phyloP scores from a whole-genome alignment of 2,329 filamentous ascomycete genomes.

The Ophiostoma angusticollis region DNA sequence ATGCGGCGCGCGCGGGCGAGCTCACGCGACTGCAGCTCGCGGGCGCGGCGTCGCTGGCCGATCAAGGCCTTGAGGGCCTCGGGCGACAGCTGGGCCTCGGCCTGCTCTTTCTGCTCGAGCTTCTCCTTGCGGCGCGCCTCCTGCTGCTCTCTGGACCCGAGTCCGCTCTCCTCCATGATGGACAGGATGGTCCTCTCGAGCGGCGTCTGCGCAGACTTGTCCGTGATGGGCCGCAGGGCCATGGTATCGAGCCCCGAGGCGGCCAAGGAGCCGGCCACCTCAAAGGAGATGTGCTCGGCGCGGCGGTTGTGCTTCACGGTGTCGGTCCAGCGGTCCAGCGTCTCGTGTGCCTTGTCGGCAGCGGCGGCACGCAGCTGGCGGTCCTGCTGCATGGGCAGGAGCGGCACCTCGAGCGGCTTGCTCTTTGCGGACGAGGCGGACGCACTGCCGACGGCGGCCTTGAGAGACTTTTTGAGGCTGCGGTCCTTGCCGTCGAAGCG shows the following conservation, averaged over 20 bases:
- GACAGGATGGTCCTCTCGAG: constrained; percentile 75
- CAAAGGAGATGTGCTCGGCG: constrained; percentile 83
- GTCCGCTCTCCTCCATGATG: constrained; percentile 81
- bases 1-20: constrained; percentile 80
- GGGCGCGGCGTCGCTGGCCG: constrained; percentile 61
- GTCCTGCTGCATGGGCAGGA: constrained; percentile 78
- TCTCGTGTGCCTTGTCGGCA: constrained; percentile 84
- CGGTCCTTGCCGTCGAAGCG: constrained; percentile 2
- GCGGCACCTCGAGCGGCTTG: constrained; percentile 67
- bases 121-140: constrained; percentile 27
- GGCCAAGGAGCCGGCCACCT: constrained; percentile 59
- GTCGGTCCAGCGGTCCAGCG: constrained; percentile 80
- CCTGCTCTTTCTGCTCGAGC: constrained; percentile 37
- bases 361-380: constrained; percentile 69
- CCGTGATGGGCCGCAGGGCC: constrained; percentile 44
- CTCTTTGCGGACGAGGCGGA: constrained; percentile 32
- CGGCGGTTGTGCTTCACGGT: constrained; percentile 90
- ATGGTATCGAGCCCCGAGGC: constrained; percentile 42
- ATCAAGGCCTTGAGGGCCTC: constrained; percentile 56
- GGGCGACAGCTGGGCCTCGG: constrained; percentile 56
- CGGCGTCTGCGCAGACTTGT: constrained; percentile 57
- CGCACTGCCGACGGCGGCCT: constrained; percentile 50
- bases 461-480: constrained; percentile 59
- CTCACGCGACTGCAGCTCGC: constrained; percentile 80
- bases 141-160: constrained; percentile 35